Conservation (phyloP, 2,329 filamentous ascomycete species). For the Lecanicillium sp. region DNA sequence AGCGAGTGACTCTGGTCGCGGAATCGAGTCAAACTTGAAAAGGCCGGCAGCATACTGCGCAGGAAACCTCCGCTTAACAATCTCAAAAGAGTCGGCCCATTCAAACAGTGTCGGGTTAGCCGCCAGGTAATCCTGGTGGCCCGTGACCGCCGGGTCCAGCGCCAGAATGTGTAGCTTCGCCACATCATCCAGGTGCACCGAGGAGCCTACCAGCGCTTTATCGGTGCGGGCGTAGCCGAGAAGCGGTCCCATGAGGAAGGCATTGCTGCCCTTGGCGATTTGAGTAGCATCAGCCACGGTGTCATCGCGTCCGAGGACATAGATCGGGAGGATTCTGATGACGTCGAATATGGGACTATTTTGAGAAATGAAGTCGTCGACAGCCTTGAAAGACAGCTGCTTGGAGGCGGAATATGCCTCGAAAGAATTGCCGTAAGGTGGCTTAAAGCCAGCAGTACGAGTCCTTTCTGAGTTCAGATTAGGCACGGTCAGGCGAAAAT, state of each 20-base stretch:
- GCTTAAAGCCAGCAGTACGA: background rate
- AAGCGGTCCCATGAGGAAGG: slow-evolving; percentile 27
- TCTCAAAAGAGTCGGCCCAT: slow-evolving; percentile 34
- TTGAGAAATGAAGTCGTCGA: slow-evolving; percentile 27
- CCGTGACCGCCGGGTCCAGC: slow-evolving; percentile 26
- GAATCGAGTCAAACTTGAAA: slow-evolving; percentile 14
- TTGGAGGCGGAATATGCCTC: slow-evolving; percentile 33
- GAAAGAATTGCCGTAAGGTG: slow-evolving; percentile 25
- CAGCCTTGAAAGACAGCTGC: slow-evolving; percentile 26
- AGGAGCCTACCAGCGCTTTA: slow-evolving; percentile 21
- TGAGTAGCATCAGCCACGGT: slow-evolving; percentile 22
- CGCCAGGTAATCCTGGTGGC: slow-evolving; percentile 19
- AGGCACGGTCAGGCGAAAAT: background rate
- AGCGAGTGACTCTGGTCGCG: background rate
- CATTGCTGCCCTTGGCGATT: slow-evolving; percentile 23
- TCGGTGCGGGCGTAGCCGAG: slow-evolving; percentile 23
- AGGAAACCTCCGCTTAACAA: slow-evolving; percentile 27
- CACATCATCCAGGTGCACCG: slow-evolving; percentile 34
- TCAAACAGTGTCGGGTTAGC: slow-evolving; percentile 22
- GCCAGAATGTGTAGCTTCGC: slow-evolving; percentile 32
- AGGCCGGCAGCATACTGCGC: slow-evolving; percentile 16
- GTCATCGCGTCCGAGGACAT: slow-evolving; percentile 32
- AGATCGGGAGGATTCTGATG: slow-evolving; percentile 31
- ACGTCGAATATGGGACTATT: slow-evolving; percentile 30
- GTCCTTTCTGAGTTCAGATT: background rate